Evolutionary conservation across 2,329 filamentous ascomycete genomes (phyloP), one percentile per base, ranked within the genome.

Genomic region (Nigrograna mackinnonii): DNA sequence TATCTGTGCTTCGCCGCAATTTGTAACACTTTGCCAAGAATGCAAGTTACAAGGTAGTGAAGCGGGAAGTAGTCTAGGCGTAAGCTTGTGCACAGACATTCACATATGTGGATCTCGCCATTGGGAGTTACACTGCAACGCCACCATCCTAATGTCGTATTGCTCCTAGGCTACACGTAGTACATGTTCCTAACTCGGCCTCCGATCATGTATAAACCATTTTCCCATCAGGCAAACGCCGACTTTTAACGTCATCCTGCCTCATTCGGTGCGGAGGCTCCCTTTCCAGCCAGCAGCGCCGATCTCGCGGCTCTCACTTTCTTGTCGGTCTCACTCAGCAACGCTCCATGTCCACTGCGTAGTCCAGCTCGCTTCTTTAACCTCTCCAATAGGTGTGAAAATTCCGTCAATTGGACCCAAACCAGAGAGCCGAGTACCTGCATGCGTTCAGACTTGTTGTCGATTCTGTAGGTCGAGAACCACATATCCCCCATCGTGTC

Each of bases 381-480:
- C 16, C 31, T 34, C 31, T 34, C 31, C 9, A 34, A 7, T 16
- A 34, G 31, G 7, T 17, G 9, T 17, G 31, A 34, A 17, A 34
- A 34, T 16, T 34, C 31, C 16, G 16, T 7, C 31, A 34, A 12
- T 17, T 34, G 31, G 11, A 34, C 31, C 31, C 31, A 34, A 16
- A 34, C 31, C 16, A 34, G 31, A 7, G 11, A 34, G 11, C 31
- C 16, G 11, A 34, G 31, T 12, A 34, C 31, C 31, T 34, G 31
- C 31, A 34, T 34, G 9, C 31, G 9, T 17, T 34, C 31, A 12
- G 31, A 11, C 31, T 34, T 34, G 31, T 34, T 34, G 31, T 34
- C 31, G 31, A 34, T 34, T 12, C 31, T 9, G 17, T 34, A 34
- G 7, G 9, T 34, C 9, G 31, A 34, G 16, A 34, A 34, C 31